Base-by-base conservation (phyloP, 257 asterid species). In the Nyctanthes arbortristis region DNA sequence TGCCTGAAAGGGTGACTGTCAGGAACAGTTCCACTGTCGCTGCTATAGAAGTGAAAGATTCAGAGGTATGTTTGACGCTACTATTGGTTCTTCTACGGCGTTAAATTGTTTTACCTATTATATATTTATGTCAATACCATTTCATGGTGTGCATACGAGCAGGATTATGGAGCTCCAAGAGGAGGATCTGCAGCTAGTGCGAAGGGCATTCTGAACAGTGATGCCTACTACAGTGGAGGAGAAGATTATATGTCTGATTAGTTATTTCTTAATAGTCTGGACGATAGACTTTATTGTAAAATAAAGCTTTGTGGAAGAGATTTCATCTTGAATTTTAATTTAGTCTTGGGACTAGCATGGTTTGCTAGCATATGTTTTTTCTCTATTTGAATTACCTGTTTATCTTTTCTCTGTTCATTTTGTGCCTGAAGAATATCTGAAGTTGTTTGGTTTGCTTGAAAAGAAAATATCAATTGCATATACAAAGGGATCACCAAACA, bases 211-310 rank as follows among this genome's bases (percentile, higher is more conserved):
- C 77, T 73, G 72, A 93, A 89, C 34, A 63, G 76, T 30, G 96
- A 89, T 72, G 79, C 61, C 3, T 28, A 7, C 28, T 87, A 79
- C 39, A 85, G 97, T 39, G 96, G 87, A 24, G 90, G 71, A 1
- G 97, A 89, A 63, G 90, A 91, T 66, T 85, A 88, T 27, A 24
- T 75, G 81, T 91, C 97, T 14, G 97, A 91, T n/a, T 91, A 84
- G 81, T 75, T 54, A 39, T 43, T 52, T 58, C 32, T 65, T 54
- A 12, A n/a, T 59, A 56, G 49, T 40, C 66, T 69, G 65, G 45
- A 59, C 30, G 20, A 20, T 61, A 33, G 60, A 65, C 14, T 67
- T 33, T 32, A 13, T 9, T 4, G 8, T 0, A 24, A 28, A 31
- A n/a, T 22, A 64, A 57, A 63, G 56, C 27, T 47, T 20, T 43